These are phyloP conservation scores for Cyberlindnera lachancei DNA, from an alignment of 805 yeast species.

Conservation along the genomic window DNA sequence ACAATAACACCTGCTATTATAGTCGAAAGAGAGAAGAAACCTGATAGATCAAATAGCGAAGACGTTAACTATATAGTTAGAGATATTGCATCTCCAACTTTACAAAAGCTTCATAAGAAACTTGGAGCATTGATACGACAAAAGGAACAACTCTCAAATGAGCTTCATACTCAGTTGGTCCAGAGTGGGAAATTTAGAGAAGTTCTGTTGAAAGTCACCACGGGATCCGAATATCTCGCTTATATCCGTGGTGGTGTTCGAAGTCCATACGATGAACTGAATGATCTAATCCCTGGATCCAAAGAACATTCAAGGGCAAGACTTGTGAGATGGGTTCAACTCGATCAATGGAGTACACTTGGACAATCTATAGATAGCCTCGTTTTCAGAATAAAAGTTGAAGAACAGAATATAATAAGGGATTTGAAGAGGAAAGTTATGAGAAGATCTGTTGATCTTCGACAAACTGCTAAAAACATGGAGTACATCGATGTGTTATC, in stretches of 20 bases:
- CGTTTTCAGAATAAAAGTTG: slow-evolving; percentile 39
- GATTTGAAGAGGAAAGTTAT: slow-evolving; percentile 41
- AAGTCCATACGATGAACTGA: slow-evolving; percentile 5
- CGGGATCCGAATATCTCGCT: slow-evolving; percentile 39
- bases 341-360: slow-evolving; percentile 44
- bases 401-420: slow-evolving; percentile 49
- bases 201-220: slow-evolving; percentile 32
- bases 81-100: slow-evolving; percentile 5
- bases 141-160: slow-evolving; percentile 3
- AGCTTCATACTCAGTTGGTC: slow-evolving; percentile 12
- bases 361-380: slow-evolving; percentile 40
- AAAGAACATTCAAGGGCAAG: slow-evolving; percentile 33
- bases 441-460: slow-evolving; percentile 34
- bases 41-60: not conserved
- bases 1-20: slow-evolving; percentile 7
- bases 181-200: slow-evolving; percentile 21
- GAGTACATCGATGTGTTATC: slow-evolving; percentile 68
- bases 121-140: slow-evolving; percentile 1
- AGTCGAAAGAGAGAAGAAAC: no score
- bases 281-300: slow-evolving; percentile 10
- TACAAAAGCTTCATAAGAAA: slow-evolving; percentile 5
- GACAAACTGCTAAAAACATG: slow-evolving; percentile 41
- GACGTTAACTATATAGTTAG: slow-evolving; percentile 5
- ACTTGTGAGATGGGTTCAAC: slow-evolving; percentile 37
- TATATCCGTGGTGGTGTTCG: slow-evolving; percentile 30